Percentiles rank a stretch among this genome's conserved stretches.
These are phyloP conservation scores for Thalassiosira sp. DNA, from an alignment of 352 stramenopile species.

Conservation along the genomic window DNA sequence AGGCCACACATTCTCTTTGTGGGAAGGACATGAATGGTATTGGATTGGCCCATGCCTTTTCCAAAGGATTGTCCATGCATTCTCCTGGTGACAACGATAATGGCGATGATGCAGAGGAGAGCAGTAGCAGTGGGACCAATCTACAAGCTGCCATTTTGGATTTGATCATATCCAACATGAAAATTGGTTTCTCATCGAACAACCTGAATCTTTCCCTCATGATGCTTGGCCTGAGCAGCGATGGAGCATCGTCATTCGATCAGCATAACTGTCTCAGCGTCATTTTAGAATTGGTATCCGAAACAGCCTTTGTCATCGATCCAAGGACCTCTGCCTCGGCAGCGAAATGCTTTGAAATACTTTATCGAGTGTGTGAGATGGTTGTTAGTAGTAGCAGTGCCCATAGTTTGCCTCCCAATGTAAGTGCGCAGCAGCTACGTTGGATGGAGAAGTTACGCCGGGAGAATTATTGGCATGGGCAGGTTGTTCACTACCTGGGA, in stretches of 20 bases:
- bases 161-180: slow-evolving; percentile 49
- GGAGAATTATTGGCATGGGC: slow-evolving; percentile 60
- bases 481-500: slow-evolving; percentile 52
- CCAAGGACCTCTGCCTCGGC: slow-evolving; percentile 42
- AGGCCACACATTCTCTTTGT: slow-evolving; percentile 33
- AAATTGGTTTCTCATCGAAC: slow-evolving; percentile 10
- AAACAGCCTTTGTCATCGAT: slow-evolving; percentile 46
- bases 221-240: slow-evolving; percentile 41
- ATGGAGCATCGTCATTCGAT: no score
- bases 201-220: slow-evolving; percentile 41
- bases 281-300: slow-evolving; percentile 60
- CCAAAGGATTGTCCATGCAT: slow-evolving; percentile 23
- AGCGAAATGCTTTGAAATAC: slow-evolving; percentile 68
- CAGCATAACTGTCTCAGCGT: slow-evolving; percentile 53
- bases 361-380: slow-evolving; percentile 60
- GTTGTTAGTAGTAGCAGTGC: not conserved
- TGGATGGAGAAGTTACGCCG: slow-evolving; percentile 52
- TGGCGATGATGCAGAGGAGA: not conserved
- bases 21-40: slow-evolving; percentile 29
- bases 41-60: slow-evolving; percentile 48
- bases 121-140: not conserved
- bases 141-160: slow-evolving; percentile 52
- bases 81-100: no score
- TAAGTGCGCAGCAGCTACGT: slow-evolving; percentile 9
- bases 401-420: not conserved